phyloP scores from a whole-genome alignment of 1,284 basidiomycete genomes.

The Malassezia dermatis region DNA sequence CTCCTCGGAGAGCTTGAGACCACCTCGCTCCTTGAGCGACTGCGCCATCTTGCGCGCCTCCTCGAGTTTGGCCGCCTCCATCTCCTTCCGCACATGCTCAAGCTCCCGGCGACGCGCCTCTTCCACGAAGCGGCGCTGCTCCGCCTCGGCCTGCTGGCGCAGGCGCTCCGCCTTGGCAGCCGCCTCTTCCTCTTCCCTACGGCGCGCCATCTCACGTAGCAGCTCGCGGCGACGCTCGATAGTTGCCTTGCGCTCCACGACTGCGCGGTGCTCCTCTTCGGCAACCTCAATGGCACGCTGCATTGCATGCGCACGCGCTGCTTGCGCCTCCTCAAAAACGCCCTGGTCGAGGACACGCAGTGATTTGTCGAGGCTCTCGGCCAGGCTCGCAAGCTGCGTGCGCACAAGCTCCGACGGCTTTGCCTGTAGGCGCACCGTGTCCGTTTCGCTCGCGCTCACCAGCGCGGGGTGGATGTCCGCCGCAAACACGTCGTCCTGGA shows the following conservation, averaged over 20 bases:
- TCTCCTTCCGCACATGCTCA: conserved; percentile 69
- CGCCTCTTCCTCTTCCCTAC: conserved; percentile 84
- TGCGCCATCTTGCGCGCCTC: conserved; percentile 85
- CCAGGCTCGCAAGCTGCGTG: conserved; percentile 44
- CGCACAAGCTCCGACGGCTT: conserved; percentile 46
- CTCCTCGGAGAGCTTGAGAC: conserved; percentile 71
- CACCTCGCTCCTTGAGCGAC: conserved; percentile 70
- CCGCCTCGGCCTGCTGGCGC: conserved; percentile 56
- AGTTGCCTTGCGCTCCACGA: conserved; percentile 51
- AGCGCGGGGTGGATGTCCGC: conserved; percentile 39
- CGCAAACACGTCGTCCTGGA: conserved; percentile 60
- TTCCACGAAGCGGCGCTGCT: conserved; percentile 60
- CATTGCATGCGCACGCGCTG: conserved; percentile 33
- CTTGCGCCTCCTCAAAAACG: conserved; percentile 26
- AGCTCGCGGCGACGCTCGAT: conserved; percentile 79
- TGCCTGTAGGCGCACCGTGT: conserved; percentile 37
- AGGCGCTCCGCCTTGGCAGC: conserved; percentile 64
- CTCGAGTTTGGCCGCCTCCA: conserved; percentile 69
- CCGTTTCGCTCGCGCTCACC: conserved; percentile 27
- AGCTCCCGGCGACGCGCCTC: conserved; percentile 63
- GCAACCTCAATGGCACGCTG: conserved; percentile 37
- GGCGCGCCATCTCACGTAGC: conserved; percentile 69
- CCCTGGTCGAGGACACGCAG: conserved; percentile 38
- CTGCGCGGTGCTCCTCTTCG: conserved; percentile 41
- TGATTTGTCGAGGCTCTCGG: conserved; percentile 39